Evolutionary conservation across 257 asterid species (phyloP).

Genomic region (Solanum chilense): DNA sequence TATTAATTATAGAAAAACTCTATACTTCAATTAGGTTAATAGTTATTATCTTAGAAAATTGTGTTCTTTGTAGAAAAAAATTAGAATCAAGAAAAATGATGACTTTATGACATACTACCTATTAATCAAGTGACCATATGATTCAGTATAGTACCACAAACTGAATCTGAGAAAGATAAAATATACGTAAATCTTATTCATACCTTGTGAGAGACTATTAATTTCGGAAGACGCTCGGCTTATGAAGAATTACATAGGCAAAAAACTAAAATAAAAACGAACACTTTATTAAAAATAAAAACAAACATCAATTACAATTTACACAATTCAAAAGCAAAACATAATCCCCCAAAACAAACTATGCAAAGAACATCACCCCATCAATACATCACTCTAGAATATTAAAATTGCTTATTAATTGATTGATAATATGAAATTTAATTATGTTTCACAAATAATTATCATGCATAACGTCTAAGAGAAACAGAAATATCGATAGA

Average conservation of each 20-base stretch:
- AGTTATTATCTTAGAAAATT: too few species aligned
- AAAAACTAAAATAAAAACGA: neutral
- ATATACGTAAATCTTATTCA: too few species aligned
- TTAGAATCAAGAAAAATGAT: too few species aligned
- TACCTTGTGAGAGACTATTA: neutral
- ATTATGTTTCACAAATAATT: neutral
- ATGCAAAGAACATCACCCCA: neutral
- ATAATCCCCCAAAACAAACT: neutral
- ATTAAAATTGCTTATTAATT: neutral
- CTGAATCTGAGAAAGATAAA: neutral
- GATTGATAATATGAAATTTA: neutral
- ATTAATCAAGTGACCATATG: too few species aligned
- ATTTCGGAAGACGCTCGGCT: accelerated
- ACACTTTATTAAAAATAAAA: neutral
- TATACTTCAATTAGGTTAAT: too few species aligned
- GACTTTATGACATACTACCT: too few species aligned
- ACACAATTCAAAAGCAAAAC: neutral
- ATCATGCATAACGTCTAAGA: slow-evolving; percentile 30
- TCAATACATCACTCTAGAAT: neutral
- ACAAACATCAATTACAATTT: neutral
- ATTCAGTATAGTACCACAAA: too few species aligned
- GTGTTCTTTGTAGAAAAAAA: too few species aligned
- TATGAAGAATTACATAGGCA: neutral
- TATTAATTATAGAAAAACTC: too few species aligned
- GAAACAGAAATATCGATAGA: slow-evolving; percentile 53